Conservation (phyloP, 1,284 basidiomycete species). For the Stygiomarasmius scandens region DNA sequence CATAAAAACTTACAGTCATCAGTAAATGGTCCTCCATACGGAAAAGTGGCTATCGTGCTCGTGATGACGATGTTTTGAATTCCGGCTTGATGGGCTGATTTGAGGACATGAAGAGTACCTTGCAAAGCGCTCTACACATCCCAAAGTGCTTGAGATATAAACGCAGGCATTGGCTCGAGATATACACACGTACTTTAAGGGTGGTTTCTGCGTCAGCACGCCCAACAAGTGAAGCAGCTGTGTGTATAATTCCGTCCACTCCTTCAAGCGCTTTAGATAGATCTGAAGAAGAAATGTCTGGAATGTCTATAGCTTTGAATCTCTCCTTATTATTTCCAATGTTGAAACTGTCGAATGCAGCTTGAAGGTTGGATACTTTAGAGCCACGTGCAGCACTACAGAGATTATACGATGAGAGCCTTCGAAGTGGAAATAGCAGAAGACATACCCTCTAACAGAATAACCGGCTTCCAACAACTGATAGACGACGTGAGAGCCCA, state of each 20-base stretch:
- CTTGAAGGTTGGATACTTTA: not conserved
- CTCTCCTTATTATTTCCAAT: not conserved
- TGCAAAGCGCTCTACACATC: not conserved
- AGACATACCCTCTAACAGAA: constrained; percentile 6
- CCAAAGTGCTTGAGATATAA: too few species aligned
- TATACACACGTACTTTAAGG: constrained; percentile 15
- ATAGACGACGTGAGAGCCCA: constrained; percentile 9
- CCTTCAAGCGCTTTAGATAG: constrained; percentile 1
- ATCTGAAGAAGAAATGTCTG: not conserved
- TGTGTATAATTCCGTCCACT: constrained; percentile 19
- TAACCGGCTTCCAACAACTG: constrained; percentile 7
- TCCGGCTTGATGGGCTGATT: constrained; percentile 1
- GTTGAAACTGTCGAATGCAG: not conserved
- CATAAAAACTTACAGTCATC: not conserved
- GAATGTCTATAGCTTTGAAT: not conserved
- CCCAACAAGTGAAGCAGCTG: constrained; percentile 18
- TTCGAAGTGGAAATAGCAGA: not conserved
- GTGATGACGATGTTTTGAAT: constrained; percentile 1
- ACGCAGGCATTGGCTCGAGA: too few species aligned
- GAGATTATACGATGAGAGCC: not conserved
- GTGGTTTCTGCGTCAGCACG: constrained; percentile 15
- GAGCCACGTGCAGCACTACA: not conserved
- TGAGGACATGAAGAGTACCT: not conserved
- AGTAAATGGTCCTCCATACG: not conserved
- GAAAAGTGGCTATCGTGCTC: constrained; percentile 1